Evolutionary conservation across 305 asterid species (phyloP).

Genomic region (Solanum hybrid): DNA sequence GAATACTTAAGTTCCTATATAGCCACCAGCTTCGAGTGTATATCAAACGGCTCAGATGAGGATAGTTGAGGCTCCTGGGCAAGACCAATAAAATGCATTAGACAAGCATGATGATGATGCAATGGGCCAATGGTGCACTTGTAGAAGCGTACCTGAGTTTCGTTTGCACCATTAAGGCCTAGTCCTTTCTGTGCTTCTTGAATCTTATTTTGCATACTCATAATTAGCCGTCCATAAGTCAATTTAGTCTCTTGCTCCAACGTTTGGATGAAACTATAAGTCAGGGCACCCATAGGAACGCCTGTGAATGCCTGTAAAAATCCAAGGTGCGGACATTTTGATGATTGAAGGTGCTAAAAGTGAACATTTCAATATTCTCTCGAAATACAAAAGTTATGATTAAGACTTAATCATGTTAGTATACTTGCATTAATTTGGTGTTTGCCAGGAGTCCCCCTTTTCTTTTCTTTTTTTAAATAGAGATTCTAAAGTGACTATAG

Average conservation of each 20-base stretch:
- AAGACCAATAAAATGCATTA: slow-evolving; percentile 9
- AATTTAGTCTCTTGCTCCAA: slow-evolving; percentile 30
- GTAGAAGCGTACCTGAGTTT: slow-evolving; percentile 33
- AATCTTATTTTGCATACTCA: slow-evolving; percentile 25
- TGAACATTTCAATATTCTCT: not conserved
- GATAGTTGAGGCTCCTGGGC: slow-evolving; percentile 48
- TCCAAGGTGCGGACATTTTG: not conserved
- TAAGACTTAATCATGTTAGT: not conserved
- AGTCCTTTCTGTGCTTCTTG: slow-evolving; percentile 20
- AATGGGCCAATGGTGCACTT: not conserved
- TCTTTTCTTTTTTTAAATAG: too few relatives aligned
- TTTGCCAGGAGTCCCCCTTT: not conserved
- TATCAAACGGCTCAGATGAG: slow-evolving; percentile 38
- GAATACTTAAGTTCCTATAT: slow-evolving; percentile 16
- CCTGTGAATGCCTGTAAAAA: slow-evolving; percentile 50
- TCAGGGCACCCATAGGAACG: slow-evolving; percentile 36
- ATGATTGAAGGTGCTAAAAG: not conserved
- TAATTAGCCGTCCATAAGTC: slow-evolving; percentile 37
- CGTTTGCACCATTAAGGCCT: slow-evolving; percentile 23
- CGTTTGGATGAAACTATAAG: slow-evolving; percentile 43
- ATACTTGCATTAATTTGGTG: not conserved
- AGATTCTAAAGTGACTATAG: not conserved
- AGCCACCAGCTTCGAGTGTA: slow-evolving; percentile 33
- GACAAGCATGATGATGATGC: not conserved
- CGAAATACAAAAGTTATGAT: not conserved